Conservation (phyloP, 2,329 filamentous ascomycete species). For the Claviceps citrina region DNA sequence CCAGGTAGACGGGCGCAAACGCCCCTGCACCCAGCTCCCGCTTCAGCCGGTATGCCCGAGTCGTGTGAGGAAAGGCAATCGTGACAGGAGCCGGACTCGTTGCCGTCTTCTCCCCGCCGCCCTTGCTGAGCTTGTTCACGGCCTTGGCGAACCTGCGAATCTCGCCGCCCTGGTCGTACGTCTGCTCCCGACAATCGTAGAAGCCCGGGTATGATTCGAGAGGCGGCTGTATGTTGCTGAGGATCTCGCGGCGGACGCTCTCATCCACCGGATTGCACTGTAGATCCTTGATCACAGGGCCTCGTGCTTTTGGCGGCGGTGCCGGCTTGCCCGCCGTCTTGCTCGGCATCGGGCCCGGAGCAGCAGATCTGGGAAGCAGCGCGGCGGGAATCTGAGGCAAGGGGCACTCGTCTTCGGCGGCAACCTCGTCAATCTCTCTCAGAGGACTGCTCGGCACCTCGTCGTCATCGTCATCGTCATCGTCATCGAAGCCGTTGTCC, state of each 20-base stretch:
- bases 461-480: conserved; percentile 26
- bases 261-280: conserved; percentile 85
- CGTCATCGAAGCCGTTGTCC: conserved; percentile 22
- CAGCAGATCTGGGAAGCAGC: conserved; percentile 24
- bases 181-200: conserved; percentile 51
- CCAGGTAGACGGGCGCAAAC: conserved; percentile 88
- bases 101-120: conserved; percentile 44
- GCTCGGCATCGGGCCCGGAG: conserved; percentile 17
- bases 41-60: conserved; percentile 59
- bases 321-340: conserved; percentile 23
- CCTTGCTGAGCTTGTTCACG: conserved; percentile 39
- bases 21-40: conserved; percentile 83
- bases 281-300: conserved; percentile 62
- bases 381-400: conserved; percentile 36
- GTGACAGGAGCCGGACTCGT: conserved; percentile 44
- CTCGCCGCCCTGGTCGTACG: conserved; percentile 52
- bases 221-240: conserved; percentile 58
- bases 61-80: conserved; percentile 51
- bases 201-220: conserved; percentile 65
- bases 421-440: conserved; percentile 45
- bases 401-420: conserved; percentile 31
- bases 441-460: conserved; percentile 56
- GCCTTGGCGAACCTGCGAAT: conserved; percentile 71
- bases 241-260: conserved; percentile 56
- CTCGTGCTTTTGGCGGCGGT: conserved; percentile 31